A percentile compares a stretch with the other conserved stretches of the same genome.
phyloP scores from a whole-genome alignment of 352 stramenopile genomes.

The Pythium angustatum region DNA sequence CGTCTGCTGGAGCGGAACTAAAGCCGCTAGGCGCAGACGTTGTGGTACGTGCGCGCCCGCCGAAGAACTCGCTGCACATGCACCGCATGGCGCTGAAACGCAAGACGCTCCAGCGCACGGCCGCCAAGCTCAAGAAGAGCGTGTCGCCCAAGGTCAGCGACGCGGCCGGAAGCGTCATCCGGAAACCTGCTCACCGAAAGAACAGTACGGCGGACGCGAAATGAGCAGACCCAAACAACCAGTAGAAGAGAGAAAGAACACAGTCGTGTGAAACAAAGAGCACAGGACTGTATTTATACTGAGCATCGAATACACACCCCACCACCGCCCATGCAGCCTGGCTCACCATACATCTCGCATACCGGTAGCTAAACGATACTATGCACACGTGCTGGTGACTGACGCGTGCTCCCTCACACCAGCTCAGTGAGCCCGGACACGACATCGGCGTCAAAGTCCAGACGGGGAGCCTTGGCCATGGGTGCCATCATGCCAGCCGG shows the following conservation, averaged over 20 bases:
- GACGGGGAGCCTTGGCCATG: constrained; percentile 46
- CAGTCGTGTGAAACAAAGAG: background rate
- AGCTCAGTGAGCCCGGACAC: constrained; percentile 59
- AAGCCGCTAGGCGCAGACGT: constrained; percentile 62
- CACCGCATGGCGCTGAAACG: constrained; percentile 79
- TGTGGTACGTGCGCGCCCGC: constrained; percentile 51
- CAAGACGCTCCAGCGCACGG: constrained; percentile 59
- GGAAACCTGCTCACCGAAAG: constrained; percentile 61
- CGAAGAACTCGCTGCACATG: constrained; percentile 84
- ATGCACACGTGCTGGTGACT: too few species aligned
- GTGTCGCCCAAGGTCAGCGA: constrained; percentile 41
- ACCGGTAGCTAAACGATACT: too few species aligned
- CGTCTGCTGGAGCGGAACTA: constrained; percentile 18
- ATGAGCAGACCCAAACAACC: background rate
- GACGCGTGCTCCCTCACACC: constrained; percentile 41
- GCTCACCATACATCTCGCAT: too few species aligned
- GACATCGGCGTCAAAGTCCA: constrained; percentile 66
- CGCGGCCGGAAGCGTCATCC: constrained; percentile 10
- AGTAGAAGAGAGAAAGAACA: constrained; percentile 4
- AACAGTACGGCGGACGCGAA: constrained; percentile 45
- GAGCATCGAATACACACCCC: background rate
- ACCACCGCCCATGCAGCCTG: too few species aligned
- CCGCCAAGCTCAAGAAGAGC: constrained; percentile 52
- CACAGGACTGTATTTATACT: constrained; percentile 15
- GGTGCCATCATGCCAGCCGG: constrained; percentile 19